Percentiles rank a stretch among this genome's conserved stretches.
These are phyloP conservation scores for Malus hybrid DNA, from an alignment of 331 rosid genomes.

Conservation along the genomic window DNA sequence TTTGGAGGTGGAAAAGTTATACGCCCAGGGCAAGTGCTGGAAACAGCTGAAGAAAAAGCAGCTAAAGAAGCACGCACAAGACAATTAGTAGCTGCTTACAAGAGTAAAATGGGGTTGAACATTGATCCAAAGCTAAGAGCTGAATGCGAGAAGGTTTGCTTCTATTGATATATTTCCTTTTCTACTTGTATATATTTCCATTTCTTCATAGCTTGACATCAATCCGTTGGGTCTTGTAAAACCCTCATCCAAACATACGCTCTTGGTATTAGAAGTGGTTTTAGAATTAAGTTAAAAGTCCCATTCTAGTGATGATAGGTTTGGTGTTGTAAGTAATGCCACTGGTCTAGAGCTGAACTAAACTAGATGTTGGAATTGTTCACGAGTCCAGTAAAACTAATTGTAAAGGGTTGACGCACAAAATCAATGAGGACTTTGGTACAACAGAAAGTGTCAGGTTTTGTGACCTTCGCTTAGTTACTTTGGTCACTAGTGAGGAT, in stretches of 20 bases:
- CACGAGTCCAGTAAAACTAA: background rate
- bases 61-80: conserved; percentile 64
- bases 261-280: background rate
- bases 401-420: too few relatives aligned
- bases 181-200: background rate
- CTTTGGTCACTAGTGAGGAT: too few relatives aligned
- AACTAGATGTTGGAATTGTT: background rate
- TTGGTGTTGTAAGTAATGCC: background rate
- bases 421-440: too few relatives aligned
- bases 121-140: conserved; percentile 59
- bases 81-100: conserved; percentile 64
- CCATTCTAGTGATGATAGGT: background rate
- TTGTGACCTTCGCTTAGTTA: too few relatives aligned
- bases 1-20: conserved; percentile 82
- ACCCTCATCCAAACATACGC: background rate
- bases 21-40: conserved; percentile 72
- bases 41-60: conserved; percentile 76
- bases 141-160: conserved; percentile 70
- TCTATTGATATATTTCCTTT: background rate
- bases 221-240: background rate
- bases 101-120: conserved; percentile 44
- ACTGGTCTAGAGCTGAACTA: background rate
- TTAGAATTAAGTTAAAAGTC: background rate
- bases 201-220: background rate
- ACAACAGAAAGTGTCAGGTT: too few relatives aligned